A percentile compares a stretch with the other conserved stretches of the same genome.
Evolutionary conservation across 2,329 filamentous ascomycete genomes (phyloP).

Genomic region (Escovopsis sp.): DNA sequence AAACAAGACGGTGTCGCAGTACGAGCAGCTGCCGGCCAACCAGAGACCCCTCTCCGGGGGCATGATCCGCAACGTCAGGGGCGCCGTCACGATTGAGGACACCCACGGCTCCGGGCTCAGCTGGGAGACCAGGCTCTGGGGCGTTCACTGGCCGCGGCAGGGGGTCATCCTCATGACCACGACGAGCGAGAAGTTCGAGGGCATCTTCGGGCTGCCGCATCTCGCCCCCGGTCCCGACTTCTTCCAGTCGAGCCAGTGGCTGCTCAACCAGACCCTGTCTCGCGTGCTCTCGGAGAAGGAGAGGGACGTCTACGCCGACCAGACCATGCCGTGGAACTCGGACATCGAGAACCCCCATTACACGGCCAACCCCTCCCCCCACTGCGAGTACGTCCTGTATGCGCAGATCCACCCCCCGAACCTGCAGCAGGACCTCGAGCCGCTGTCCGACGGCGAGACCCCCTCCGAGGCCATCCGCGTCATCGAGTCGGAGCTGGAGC

Average conservation of each 20-base stretch:
- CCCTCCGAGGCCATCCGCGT: constrained; percentile 30
- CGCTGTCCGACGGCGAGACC: constrained; percentile 18
- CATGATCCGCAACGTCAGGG: constrained; percentile 54
- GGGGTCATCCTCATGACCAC: constrained; percentile 73
- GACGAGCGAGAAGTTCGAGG: constrained; percentile 87
- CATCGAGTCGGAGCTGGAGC: constrained; percentile 48
- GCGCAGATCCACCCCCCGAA: constrained; percentile 55
- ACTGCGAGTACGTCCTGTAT: constrained; percentile 83
- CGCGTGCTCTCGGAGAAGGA: constrained; percentile 52
- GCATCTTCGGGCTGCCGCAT: constrained; percentile 80
- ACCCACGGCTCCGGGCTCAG: constrained; percentile 49
- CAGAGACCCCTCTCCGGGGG: constrained; percentile 28
- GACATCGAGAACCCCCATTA: constrained; percentile 47
- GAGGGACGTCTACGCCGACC: constrained; percentile 35
- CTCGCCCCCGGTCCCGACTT: constrained; percentile 47
- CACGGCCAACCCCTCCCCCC: constrained; percentile 44
- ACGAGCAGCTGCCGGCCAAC: constrained; percentile 23
- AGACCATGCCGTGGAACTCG: constrained; percentile 63
- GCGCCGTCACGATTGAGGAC: constrained; percentile 59
- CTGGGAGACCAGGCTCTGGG: constrained; percentile 68
- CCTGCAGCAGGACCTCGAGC: constrained; percentile 15
- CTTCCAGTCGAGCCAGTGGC: constrained; percentile 41
- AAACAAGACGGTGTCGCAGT: constrained; percentile 32
- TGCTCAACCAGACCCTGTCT: constrained; percentile 61
- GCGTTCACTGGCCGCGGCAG: constrained; percentile 71